Base-by-base conservation (phyloP, 225 moss, liverwort and hornwort genomes). In the Climacium dendroides region DNA sequence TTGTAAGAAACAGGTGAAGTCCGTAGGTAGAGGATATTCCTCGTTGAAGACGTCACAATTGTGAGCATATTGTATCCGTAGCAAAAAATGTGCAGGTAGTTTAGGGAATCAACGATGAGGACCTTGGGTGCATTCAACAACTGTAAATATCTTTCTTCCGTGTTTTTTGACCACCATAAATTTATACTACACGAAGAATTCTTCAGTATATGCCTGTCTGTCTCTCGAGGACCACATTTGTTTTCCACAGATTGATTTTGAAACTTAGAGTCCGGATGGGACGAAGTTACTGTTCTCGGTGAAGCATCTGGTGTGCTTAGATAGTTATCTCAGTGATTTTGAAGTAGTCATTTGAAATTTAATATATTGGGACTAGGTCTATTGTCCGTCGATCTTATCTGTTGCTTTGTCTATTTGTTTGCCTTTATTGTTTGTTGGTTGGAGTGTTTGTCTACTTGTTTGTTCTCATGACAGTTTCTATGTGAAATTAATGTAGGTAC, bases 81-180 rank as follows among this genome's bases (percentile, higher is more conserved):
- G 85, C 84, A 4, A 76, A 64, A 85, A 82, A 80, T 77, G 88
- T 86, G 86, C 80, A 90, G 91, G 90, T 77, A 83, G 89, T 76
- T 43, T 87, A 85, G 85, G 55, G 74, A n/a, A 86, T 55, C 72
- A 77, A 86, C 50, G 65, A 78, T 87, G 63, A 89, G 76, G 87
- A 88, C 62, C 77, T 60, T 54, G 75, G 81, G 76, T 86, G 55
- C 85, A 87, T 83, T 85, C 84, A 84, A 84, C 43, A 93, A 86
- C 84, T 93, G 90, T 91, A 93, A 32, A 91, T 93, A 92, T 84
- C 23, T 62, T 69, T 83, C 53, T 82, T 34, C 64, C 65, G 50
- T 87, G 83, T 80, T 85, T 77, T 76, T 72, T 82, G 70, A 78
- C 83, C 41, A 83, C 47, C 70, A 87, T 88, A 86, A 88, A 86